Evolutionary conservation across 768 basidiomycete species (phyloP).

Genomic region (Lactarius quietus): DNA sequence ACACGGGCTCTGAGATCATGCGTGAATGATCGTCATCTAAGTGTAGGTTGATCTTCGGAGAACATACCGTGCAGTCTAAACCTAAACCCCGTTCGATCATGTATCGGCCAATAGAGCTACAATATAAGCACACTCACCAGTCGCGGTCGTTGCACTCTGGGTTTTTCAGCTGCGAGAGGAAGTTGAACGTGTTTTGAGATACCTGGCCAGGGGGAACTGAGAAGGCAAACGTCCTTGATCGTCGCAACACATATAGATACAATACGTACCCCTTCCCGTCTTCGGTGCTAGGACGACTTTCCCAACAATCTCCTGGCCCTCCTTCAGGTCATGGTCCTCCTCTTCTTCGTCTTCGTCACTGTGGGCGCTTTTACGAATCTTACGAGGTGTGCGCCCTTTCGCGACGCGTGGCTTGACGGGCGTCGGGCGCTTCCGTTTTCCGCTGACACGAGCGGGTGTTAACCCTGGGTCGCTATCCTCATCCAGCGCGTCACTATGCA

Average conservation of each 20-base stretch:
- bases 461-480: constrained; percentile 29
- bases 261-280: constrained; percentile 65
- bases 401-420: constrained; percentile 16
- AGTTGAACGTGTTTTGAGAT: constrained; percentile 81
- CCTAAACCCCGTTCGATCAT: constrained; percentile 40
- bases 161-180: constrained; percentile 63
- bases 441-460: constrained; percentile 3
- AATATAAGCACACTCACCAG: constrained; percentile 48
- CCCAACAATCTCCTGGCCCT: constrained; percentile 71
- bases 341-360: constrained; percentile 40
- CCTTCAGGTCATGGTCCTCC: constrained; percentile 45
- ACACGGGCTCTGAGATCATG: constrained; percentile 59
- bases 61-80: constrained; percentile 72
- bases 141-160: constrained; percentile 80
- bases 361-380: constrained; percentile 31
- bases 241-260: neutral
- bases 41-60: neutral
- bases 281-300: constrained; percentile 77
- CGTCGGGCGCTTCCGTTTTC: constrained; percentile 33
- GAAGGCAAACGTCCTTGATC: neutral
- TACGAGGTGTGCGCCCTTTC: constrained; percentile 24
- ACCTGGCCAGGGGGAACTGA: constrained; percentile 81
- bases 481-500: constrained; percentile 39
- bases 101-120: no score
- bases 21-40: neutral